Conservation (phyloP, 2,329 filamentous ascomycete species). For the Ophiostoma montium region DNA sequence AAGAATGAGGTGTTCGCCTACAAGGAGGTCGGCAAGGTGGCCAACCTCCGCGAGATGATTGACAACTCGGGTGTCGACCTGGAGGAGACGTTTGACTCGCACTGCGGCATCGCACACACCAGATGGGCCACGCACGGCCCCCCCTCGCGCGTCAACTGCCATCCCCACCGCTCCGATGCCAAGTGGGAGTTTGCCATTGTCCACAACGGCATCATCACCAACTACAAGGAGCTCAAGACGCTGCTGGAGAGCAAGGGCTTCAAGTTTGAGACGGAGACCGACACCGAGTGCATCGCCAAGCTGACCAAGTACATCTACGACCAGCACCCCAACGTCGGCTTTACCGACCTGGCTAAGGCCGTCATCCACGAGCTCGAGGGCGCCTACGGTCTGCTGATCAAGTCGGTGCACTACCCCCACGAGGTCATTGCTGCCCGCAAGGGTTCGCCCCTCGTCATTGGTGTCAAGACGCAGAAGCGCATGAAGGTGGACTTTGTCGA, state of each 20-base stretch:
- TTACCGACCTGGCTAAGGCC: conserved; percentile 91
- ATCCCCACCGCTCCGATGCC: conserved; percentile 91
- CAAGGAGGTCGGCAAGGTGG: conserved; percentile 99
- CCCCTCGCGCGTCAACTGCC: conserved; percentile 90
- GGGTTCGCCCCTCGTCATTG: conserved; percentile 93
- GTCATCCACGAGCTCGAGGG: conserved; percentile 98
- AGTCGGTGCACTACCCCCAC: conserved; percentile 96
- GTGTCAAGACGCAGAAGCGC: conserved; percentile 91
- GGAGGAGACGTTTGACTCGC: conserved; percentile 90
- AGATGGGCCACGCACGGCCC: conserved; percentile 97
- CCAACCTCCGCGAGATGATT: conserved; percentile 88
- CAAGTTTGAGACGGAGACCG: conserved; percentile 97
- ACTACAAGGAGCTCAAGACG: conserved; percentile 98
- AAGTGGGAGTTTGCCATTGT: conserved; percentile 95
- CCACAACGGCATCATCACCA: conserved; percentile 99
- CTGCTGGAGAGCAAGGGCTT: conserved; percentile 89
- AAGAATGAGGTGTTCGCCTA: conserved; percentile 94
- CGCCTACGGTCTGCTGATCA: conserved; percentile 92
- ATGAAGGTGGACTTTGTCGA: conserved; percentile 99
- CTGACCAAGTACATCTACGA: conserved; percentile 97
- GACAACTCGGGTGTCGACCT: conserved; percentile 70
- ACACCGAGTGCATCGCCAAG: conserved; percentile 98
- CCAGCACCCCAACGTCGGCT: conserved; percentile 79
- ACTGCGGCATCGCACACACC: conserved; percentile 97
- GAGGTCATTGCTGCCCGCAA: conserved; percentile 97